Base-by-base conservation (phyloP, 768 basidiomycete genomes). In the Boletus subparvulus region DNA sequence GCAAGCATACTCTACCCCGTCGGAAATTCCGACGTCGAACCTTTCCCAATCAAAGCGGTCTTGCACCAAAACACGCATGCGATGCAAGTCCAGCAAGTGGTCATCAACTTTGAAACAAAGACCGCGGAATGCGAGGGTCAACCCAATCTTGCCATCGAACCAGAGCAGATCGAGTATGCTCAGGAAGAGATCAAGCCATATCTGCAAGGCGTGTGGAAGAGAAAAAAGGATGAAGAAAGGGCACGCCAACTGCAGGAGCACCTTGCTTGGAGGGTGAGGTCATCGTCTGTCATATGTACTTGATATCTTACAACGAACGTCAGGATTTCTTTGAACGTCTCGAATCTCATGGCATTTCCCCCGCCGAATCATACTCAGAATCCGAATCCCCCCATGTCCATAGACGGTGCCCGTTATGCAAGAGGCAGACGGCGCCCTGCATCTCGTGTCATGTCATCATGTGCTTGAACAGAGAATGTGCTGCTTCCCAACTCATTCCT, bases 261-360 rank as follows among this genome's bases (percentile, higher is more conserved):
- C 19, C 36, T 33, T 12, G 53, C 51, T 33, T 64, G 62, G 65
- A 57, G 0, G 53, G 65, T 66, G 52, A 58, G 54, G 14, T 11
- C 7, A 21, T 24, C 1, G 40, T 36, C 11, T 3, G 30, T 43
- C 37, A 0, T 40, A 2, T 16, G 1, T 40, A 1, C n/a, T 24
- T 1, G 26, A 42, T 30, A 3, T 24, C 46, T 5, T n/a, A 9
- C 50, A 30, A 63, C 43, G 9, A 5, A 32, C 0, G 40, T 12
- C 44, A 67, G 63, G 49, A 53, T 17, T 68, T 68, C 48, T 16
- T 59, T 4, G 57, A 54, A 19, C 57, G 59, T 19, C 66, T 67
- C 30, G 35, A 54, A 40, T 42, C 17, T 1, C 56, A 48, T 19
- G 66, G 44, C 10, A 21, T 65, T 11, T n/a, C 43, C 30, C 17